These are phyloP conservation scores for Alternaria sp. DNA, from an alignment of 2,329 filamentous ascomycete genomes.

Conservation along the genomic window DNA sequence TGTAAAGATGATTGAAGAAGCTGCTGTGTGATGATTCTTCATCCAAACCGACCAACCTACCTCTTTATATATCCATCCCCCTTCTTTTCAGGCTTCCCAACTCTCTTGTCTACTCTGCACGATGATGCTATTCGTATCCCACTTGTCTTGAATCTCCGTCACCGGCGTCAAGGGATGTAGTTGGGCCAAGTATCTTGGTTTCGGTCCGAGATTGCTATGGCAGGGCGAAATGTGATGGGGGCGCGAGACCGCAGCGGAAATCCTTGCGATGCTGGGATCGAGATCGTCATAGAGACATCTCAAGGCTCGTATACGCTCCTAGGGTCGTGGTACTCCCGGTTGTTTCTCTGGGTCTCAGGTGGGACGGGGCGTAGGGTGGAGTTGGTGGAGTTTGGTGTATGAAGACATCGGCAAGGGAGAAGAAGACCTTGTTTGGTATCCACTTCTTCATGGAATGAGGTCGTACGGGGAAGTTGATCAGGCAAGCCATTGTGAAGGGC, in stretches of 20 bases:
- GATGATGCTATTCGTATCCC: neutral
- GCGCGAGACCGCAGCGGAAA: neutral
- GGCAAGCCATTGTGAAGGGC: neutral
- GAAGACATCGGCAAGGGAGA: neutral
- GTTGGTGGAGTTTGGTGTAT: neutral
- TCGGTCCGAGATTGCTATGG: neutral
- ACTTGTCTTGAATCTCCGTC: neutral
- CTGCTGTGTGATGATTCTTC: neutral
- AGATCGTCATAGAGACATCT: neutral
- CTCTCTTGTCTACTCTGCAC: neutral
- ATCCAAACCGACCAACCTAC: neutral
- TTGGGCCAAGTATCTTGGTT: neutral
- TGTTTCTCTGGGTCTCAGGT: neutral
- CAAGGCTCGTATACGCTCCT: rapidly evolving
- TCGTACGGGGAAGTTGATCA: neutral
- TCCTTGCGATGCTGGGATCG: neutral
- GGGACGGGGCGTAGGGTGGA: neutral
- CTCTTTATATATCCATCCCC: neutral
- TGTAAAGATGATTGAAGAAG: neutral
- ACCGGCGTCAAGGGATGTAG: neutral
- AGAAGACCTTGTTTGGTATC: neutral
- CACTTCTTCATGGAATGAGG: rapidly evolving
- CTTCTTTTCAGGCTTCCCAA: neutral
- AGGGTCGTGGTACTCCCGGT: neutral
- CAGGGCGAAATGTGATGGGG: neutral